These are phyloP conservation scores for Termitomyces sp. DNA, from an alignment of 768 basidiomycete genomes.

Conservation along the genomic window DNA sequence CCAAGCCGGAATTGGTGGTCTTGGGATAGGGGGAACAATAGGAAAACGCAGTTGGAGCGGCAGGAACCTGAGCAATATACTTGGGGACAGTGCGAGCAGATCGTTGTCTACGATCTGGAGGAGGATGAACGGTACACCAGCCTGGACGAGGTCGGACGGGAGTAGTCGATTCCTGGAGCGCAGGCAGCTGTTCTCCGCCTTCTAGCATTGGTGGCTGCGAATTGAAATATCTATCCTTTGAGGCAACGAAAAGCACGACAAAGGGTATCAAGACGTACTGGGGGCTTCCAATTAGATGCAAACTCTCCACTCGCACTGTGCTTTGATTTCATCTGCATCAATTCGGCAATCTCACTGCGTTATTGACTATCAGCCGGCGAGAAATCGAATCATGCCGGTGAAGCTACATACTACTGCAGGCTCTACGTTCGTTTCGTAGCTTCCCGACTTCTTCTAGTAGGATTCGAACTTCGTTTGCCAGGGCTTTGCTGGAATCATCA, in stretches of 20 bases:
- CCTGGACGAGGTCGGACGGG: conserved; percentile 61
- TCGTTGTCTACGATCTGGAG: conserved; percentile 44
- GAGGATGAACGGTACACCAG: conserved; percentile 73
- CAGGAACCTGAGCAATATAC: neutral
- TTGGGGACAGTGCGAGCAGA: neutral
- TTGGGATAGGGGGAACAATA: conserved; percentile 37
- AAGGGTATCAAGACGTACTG: conserved; percentile 32
- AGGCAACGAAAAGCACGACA: neutral
- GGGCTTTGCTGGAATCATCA: conserved; percentile 82
- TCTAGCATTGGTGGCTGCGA: conserved; percentile 22
- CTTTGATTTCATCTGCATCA: conserved; percentile 82
- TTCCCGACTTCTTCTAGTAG: conserved; percentile 84
- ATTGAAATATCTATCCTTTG: neutral
- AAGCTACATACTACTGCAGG: conserved; percentile 68
- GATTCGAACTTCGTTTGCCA: conserved; percentile 77
- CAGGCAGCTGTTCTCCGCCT: conserved; percentile 22
- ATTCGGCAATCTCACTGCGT: conserved; percentile 74
- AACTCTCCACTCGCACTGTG: conserved; percentile 79
- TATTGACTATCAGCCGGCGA: neutral
- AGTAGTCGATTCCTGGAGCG: conserved; percentile 28
- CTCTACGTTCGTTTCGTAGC: conserved; percentile 70
- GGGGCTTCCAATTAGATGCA: conserved; percentile 67
- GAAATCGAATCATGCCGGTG: neutral
- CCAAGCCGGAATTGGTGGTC: conserved; percentile 66
- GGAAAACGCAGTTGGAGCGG: neutral